Evolutionary conservation across 129 eudicot species (phyloP).

Genomic region (Flaveria sonorensis): DNA sequence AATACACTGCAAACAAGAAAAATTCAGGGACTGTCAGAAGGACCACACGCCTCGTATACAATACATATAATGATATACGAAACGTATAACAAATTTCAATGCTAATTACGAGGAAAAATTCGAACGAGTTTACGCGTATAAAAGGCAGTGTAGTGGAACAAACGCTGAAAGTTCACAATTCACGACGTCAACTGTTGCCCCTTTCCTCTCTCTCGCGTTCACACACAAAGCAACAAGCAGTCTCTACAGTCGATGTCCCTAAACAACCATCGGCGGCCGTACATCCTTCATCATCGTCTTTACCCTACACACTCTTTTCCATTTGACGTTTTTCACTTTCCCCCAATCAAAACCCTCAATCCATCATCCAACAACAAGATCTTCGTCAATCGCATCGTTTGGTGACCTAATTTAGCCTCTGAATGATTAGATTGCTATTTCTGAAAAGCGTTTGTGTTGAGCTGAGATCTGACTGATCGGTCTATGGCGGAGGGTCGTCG

Average conservation of each 20-base stretch:
- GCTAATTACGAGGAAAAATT: no score
- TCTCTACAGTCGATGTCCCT: no score
- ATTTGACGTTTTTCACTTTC: slow-evolving; percentile 4
- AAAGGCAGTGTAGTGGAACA: slow-evolving; percentile 13
- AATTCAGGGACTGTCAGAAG: no score
- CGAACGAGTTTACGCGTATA: no score
- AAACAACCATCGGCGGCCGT: slow-evolving; percentile 45
- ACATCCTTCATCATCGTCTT: no score
- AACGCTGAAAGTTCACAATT: slow-evolving; percentile 25
- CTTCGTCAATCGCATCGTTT: slow-evolving; percentile 19
- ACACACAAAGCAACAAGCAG: not conserved
- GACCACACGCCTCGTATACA: no score
- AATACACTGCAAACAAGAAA: no score
- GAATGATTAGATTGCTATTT: slow-evolving; percentile 9
- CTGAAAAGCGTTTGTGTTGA: slow-evolving; percentile 7
- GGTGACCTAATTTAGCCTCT: not conserved
- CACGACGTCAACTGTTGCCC: slow-evolving; percentile 17
- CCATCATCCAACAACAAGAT: slow-evolving; percentile 3
- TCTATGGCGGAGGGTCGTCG: slow-evolving; percentile 66
- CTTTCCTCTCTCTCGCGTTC: not conserved
- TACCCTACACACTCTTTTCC: no score
- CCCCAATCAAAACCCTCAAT: not conserved
- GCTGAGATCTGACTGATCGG: slow-evolving; percentile 33
- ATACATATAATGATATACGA: no score
- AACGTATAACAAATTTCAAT: no score